Base-by-base conservation (phyloP, 2,329 filamentous ascomycete species). In the Alternaria sp. region DNA sequence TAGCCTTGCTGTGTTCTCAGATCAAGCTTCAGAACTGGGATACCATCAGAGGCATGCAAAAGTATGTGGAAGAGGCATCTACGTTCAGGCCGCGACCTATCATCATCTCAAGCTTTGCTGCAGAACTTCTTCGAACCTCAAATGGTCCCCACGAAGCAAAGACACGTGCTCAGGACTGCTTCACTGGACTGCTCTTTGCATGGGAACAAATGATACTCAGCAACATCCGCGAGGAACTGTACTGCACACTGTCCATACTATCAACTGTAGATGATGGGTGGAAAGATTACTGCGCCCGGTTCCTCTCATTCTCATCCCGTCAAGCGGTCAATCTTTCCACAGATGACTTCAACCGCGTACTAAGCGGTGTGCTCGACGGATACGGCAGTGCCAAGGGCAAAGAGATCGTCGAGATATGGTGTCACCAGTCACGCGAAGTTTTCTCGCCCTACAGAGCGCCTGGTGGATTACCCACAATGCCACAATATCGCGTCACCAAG, bases 301-400 rank as follows among this genome's bases (percentile, higher is more conserved):
- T 80, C 46, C 68, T 80, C 9, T 65, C 68, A 2, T 65, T 72
- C 41, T 74, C 74, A 10, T 67, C 66, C 2, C 71, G 73, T 15
- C 73, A 76, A 58, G 54, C 21, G 11, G 64, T 79, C 47, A 71
- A 57, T 33, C 67, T 80, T 12, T 71, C 72, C 15, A 69, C 80
- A 0, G 71, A 74, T 4, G 75, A 84, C 6, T 88, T 89, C 80
- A 85, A 88, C 64, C 70, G 73, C 18, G 64, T 88, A 7, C 83
- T 91, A 7, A 79, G 83, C 46, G 86, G 85, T n/a, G 79, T 89
- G 9, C 83, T 87, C 3, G 81, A 84, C 26, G 79, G 79, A 0
- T 82, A 84, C 50, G 85, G 84, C 58, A 84, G 82, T 60, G 59
- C 66, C 10, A 79, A 79, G 33, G 89, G 85, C 61, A 83, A 79